Evolutionary conservation across 208 protist genomes (phyloP), one percentile per base, ranked within the genome.

Genomic region (Endotrypanum monterogeii): DNA sequence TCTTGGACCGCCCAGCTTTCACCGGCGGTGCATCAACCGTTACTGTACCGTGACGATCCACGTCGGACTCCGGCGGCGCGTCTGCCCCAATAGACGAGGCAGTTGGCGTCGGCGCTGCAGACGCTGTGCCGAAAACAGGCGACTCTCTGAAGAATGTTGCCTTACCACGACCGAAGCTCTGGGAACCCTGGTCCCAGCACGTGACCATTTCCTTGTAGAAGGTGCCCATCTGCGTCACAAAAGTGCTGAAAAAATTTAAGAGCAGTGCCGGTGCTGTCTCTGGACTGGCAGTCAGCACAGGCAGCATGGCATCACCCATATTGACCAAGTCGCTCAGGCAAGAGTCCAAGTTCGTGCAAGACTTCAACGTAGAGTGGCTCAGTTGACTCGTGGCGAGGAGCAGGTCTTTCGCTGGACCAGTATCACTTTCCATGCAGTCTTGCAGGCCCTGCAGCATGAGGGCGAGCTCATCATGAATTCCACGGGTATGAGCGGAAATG

Each of bases 231-330:
- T 90, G 86, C 6, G 84, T 83, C 3, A 88, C 48, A 62, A 93
- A 87, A 35, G 81, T 86, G 68, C 76, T 84, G 71, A 86, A 93
- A 55, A 96, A 80, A 73, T 91, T 96, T 12, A 88, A 58, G 74
- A 90, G 78, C 32, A 96, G 80, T 55, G 82, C 74, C 25, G 79
- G 66, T 23, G 81, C 82, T 23, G 83, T 70, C 52, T 91, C 86
- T 14, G 83, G 83, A 39, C 79, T 85, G 28, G 57, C 80, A 51
- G 83, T 75, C 70, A 92, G 84, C 30, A 92, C 86, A 7, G 88
- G 82, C 37, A 68, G 60, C 85, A 92, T 91, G 8, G 91, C 91
- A 73, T 83, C 79, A 6, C 87, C 83, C 89, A 93, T 93, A 54
- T 66, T 80, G 3, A 79, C 62, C 25, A 96, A 65, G 61, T 96